Evolutionary conservation across 2,329 filamentous ascomycete species (phyloP).

Genomic region (Macrophomina tecta): DNA sequence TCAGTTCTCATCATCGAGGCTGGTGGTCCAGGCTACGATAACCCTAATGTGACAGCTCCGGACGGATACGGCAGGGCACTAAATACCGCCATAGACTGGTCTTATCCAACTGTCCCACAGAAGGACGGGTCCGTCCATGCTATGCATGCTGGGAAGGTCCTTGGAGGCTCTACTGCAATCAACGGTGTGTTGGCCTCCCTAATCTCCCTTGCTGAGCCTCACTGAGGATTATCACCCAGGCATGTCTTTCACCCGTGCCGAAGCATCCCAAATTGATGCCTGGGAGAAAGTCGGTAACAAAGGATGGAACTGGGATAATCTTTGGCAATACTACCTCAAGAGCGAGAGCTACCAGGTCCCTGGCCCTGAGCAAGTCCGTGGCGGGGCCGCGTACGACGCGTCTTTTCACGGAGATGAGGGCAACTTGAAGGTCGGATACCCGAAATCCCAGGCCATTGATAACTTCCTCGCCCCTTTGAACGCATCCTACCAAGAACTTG

Average conservation of each 20-base stretch:
- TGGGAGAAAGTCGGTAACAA: constrained; percentile 49
- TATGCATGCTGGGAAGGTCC: constrained; percentile 47
- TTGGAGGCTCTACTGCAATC: constrained; percentile 52
- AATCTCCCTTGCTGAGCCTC: neutral
- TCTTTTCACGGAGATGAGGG: constrained; percentile 35
- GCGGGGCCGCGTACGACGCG: constrained; percentile 36
- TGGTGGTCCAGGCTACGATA: constrained; percentile 37
- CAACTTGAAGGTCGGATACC: constrained; percentile 31
- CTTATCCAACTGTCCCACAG: constrained; percentile 47
- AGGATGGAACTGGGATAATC: constrained; percentile 44
- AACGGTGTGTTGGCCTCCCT: constrained; percentile 39
- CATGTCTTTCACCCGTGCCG: constrained; percentile 44
- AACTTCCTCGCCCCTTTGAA: constrained; percentile 23
- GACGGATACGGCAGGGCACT: constrained; percentile 35
- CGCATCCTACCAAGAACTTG: constrained; percentile 36
- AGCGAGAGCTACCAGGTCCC: constrained; percentile 43
- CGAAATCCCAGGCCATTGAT: constrained; percentile 26
- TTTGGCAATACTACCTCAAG: constrained; percentile 45
- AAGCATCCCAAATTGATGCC: constrained; percentile 44
- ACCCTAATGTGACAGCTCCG: constrained; percentile 39
- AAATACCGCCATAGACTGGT: constrained; percentile 47
- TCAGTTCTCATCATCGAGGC: constrained; percentile 42
- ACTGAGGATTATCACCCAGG: constrained; percentile 30
- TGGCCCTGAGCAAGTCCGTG: constrained; percentile 34
- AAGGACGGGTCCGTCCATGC: constrained; percentile 30